phyloP scores from a whole-genome alignment of 768 basidiomycete genomes.

The Porpolomopsis calyptriformis region DNA sequence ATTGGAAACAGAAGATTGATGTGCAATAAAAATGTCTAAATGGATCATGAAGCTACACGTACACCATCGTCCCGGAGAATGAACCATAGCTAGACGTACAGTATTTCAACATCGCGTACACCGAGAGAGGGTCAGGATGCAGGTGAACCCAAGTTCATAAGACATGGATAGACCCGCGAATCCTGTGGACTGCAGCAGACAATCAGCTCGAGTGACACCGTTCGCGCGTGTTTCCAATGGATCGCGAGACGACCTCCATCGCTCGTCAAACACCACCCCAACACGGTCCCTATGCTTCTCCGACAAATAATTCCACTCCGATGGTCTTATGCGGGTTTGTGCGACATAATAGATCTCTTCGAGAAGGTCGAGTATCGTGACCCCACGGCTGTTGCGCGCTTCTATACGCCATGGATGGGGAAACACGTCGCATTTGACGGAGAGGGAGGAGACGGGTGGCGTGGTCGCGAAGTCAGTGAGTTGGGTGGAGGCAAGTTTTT shows the following conservation, averaged over 20 bases:
- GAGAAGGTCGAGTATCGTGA: slow-evolving; percentile 45
- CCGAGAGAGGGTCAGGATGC: slow-evolving; percentile 34
- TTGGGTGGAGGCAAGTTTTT: slow-evolving; percentile 20
- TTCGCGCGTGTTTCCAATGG: slow-evolving; percentile 24
- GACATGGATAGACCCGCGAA: slow-evolving; percentile 44
- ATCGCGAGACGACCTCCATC: slow-evolving; percentile 32
- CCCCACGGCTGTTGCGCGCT: slow-evolving; percentile 30
- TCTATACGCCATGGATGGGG: slow-evolving; percentile 33
- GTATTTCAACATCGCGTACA: background rate
- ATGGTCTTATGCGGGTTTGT: slow-evolving; percentile 25
- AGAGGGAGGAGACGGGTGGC: slow-evolving; percentile 29
- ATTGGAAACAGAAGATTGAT: no score
- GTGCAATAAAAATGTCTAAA: no score
- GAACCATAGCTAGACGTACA: no score
- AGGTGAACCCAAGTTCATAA: slow-evolving; percentile 25
- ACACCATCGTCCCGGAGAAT: no score
- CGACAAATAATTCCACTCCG: slow-evolving; percentile 35
- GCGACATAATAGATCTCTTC: slow-evolving; percentile 33
- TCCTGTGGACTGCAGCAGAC: slow-evolving; percentile 34
- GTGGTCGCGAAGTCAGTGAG: slow-evolving; percentile 33
- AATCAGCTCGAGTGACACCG: slow-evolving; percentile 41
- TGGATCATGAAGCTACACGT: no score
- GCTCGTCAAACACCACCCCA: slow-evolving; percentile 31
- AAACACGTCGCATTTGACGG: slow-evolving; percentile 37
- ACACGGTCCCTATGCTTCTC: slow-evolving; percentile 34